Percentiles rank a stretch among this genome's conserved stretches.
These are phyloP conservation scores for Linnemannia elongata DNA, from an alignment of 192 early-diverging fungal species.

Conservation along the genomic window DNA sequence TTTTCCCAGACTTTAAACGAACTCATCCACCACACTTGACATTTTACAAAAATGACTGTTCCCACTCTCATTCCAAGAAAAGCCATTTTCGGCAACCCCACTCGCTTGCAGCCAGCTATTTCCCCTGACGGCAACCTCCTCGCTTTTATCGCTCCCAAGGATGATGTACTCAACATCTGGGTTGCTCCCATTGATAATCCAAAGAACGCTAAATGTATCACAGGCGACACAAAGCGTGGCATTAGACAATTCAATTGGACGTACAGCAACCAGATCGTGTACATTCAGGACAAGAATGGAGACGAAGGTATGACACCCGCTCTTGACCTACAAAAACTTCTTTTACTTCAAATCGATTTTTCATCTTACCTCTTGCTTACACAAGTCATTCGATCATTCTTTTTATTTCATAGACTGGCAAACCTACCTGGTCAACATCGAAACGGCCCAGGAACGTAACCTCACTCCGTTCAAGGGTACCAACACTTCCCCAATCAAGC, in stretches of 20 bases:
- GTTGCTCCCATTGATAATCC: conserved; percentile 25
- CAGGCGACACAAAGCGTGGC: conserved; percentile 43
- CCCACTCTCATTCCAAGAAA: conserved; percentile 28
- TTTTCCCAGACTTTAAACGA: neutral
- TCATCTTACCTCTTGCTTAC: neutral
- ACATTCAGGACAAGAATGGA: conserved; percentile 51
- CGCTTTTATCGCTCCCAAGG: conserved; percentile 51
- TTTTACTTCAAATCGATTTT: neutral
- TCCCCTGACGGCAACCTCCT: conserved; percentile 32
- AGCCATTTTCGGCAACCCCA: conserved; percentile 25
- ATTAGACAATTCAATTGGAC: conserved; percentile 53
- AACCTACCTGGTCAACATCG: conserved; percentile 19
- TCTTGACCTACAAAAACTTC: neutral
- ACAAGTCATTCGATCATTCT: neutral
- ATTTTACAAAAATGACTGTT: neutral
- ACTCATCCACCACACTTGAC: neutral
- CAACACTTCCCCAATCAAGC: neutral
- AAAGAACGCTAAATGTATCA: conserved; percentile 34
- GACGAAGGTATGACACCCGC: conserved; percentile 34
- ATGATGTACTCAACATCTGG: conserved; percentile 50
- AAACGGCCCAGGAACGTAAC: conserved; percentile 11
- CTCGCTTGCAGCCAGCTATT: neutral
- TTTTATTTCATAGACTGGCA: conserved; percentile 17
- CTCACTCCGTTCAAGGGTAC: conserved; percentile 28
- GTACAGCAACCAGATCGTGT: conserved; percentile 41